phyloP scores from a whole-genome alignment of 306 rosid species.

The Prunus mongolica region DNA sequence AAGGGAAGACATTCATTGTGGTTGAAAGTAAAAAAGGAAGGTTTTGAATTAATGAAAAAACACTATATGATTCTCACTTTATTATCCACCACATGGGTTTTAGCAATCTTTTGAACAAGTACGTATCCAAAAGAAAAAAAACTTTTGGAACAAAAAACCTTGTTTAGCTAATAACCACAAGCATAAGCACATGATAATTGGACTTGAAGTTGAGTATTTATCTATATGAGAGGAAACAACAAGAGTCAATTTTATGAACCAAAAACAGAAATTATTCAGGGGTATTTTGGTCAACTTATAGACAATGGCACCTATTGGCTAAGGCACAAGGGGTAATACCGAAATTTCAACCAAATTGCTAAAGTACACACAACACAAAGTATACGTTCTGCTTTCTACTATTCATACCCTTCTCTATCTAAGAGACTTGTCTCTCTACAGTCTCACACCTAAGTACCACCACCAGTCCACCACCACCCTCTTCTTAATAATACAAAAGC shows the following conservation, averaged over 20 bases:
- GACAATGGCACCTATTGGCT: conserved; percentile 2
- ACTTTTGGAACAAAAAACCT: background rate
- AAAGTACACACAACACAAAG: conserved; percentile 25
- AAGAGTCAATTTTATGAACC: background rate
- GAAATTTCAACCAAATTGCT: conserved; percentile 30
- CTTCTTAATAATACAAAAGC: conserved; percentile 19
- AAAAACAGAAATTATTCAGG: background rate
- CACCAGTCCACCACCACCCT: conserved; percentile 38
- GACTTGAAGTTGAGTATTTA: background rate
- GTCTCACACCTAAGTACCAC: conserved; percentile 34
- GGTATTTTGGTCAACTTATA: conserved; percentile 30
- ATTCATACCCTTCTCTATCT: conserved; percentile 25
- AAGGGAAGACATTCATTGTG: background rate
- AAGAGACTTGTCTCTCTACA: conserved; percentile 29
- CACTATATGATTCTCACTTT: background rate
- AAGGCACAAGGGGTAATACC: conserved; percentile 37
- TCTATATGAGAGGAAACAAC: background rate
- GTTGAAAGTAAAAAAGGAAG: background rate
- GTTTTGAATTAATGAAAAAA: background rate
- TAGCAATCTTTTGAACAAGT: background rate
- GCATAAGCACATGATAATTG: background rate
- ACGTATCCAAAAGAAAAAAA: background rate
- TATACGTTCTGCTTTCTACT: conserved; percentile 24
- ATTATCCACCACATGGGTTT: background rate
- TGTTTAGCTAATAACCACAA: background rate